Conservation (phyloP, 176 grass and related monocot genomes). For the Zoysia japonica region DNA sequence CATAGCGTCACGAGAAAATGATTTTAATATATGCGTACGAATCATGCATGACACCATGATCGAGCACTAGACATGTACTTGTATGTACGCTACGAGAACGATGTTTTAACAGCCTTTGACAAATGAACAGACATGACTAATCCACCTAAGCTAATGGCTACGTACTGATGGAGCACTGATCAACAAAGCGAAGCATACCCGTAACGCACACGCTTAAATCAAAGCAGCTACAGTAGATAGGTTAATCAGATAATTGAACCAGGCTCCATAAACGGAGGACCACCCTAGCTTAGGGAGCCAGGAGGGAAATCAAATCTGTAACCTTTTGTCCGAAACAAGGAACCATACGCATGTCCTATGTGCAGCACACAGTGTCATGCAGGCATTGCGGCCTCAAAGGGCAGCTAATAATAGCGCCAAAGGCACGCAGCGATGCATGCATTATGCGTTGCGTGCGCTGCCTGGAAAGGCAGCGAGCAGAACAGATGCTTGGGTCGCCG, state of each 20-base stretch:
- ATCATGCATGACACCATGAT: background rate
- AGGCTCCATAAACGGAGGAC: constrained; percentile 10
- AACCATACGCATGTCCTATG: constrained; percentile 8
- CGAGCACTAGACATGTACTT: background rate
- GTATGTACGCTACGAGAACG: background rate
- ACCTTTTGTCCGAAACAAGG: constrained; percentile 55
- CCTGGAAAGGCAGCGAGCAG: constrained; percentile 18
- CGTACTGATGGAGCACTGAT: background rate
- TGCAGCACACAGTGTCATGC: constrained; percentile 23
- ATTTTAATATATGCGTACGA: background rate
- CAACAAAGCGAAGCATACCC: constrained; percentile 24
- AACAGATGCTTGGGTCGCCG: constrained; percentile 31
- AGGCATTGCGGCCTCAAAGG: constrained; percentile 24
- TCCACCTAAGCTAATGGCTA: background rate
- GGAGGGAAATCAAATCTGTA: constrained; percentile 24
- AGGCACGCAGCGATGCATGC: constrained; percentile 18
- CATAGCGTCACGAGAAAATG: background rate
- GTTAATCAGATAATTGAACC: background rate
- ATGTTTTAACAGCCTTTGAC: background rate
- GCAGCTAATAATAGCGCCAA: constrained; percentile 16
- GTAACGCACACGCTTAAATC: constrained; percentile 37
- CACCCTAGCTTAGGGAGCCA: constrained; percentile 33
- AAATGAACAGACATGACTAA: background rate
- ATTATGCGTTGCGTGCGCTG: constrained; percentile 44
- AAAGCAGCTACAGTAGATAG: background rate